Evolutionary conservation across 768 basidiomycete genomes (phyloP), one percentile per base, ranked within the genome.

Genomic region (Kwoniella sp.): DNA sequence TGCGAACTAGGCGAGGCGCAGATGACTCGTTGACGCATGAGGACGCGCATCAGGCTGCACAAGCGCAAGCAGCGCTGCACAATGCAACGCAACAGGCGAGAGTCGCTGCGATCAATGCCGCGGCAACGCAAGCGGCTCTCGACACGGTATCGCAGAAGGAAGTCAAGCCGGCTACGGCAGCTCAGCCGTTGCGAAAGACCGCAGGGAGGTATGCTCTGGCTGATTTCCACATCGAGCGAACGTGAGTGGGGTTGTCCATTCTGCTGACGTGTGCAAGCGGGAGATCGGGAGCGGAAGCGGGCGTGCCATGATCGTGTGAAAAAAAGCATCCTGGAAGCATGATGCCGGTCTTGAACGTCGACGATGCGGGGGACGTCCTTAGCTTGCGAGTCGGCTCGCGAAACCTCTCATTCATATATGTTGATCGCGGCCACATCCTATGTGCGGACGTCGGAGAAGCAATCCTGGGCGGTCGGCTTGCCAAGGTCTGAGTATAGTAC

Each of bases 151-250:
- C 63, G 1, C 50, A 70, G 23, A 63, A 71, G 4, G 48, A 66
- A 0, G 63, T 63, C 4, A 55, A 61, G 29, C 56, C 59, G 13
- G 61, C 65, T 15, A 52, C 65, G 9, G 26, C 58, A 23, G 68
- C 64, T 58, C 73, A 73, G 34, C 60, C 79, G 4, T 58, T 76
- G 8, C 66, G 79, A 15, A 79, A 77, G 62, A 81, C 79, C 25
- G 79, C 79, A 1, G 79, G 79, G 2, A 59, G 79, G 38, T 81
- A 81, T 59, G 78, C 78, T 12, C 61, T 81, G 20, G 71, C 71
- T 2, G 79, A 81, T 60, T 81, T 81, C 61, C 58, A 61, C 34
- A 81, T 81, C 28, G 79, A 81, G 63, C 47, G 79, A 68, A 81
- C 79, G 79, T 80, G 67, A 71, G 79, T 76, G 9, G 28, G 48